A percentile compares a stretch with the other conserved stretches of the same genome.
phyloP scores from a whole-genome alignment of 768 basidiomycete species.

The Terana coerulea region DNA sequence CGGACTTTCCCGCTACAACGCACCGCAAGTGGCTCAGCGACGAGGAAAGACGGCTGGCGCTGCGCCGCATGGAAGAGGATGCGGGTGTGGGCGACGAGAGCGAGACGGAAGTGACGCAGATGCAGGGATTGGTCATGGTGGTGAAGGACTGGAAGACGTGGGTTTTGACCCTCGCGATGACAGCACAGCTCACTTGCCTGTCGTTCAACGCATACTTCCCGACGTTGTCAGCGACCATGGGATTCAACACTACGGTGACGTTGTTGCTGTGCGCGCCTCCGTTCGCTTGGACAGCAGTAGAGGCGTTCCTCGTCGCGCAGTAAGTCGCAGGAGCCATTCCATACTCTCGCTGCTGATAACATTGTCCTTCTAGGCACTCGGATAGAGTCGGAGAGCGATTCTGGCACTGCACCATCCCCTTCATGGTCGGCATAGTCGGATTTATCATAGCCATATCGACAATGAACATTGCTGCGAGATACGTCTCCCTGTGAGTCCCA shows the following conservation, averaged over 20 bases:
- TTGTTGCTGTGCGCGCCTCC: slow-evolving; percentile 78
- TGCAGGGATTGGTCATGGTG: slow-evolving; percentile 50
- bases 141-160: slow-evolving; percentile 80
- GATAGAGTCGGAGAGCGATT: slow-evolving; percentile 70
- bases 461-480: slow-evolving; percentile 57
- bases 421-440: slow-evolving; percentile 63
- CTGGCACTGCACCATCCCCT: slow-evolving; percentile 53
- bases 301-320: slow-evolving; percentile 51
- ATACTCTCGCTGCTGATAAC: background rate
- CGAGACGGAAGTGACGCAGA: slow-evolving; percentile 25
- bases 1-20: slow-evolving; percentile 66
- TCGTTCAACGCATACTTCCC: slow-evolving; percentile 82
- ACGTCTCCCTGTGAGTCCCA: slow-evolving; percentile 58
- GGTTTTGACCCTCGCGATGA: slow-evolving; percentile 68
- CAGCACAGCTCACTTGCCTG: slow-evolving; percentile 51
- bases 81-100: slow-evolving; percentile 48
- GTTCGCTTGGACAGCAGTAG: slow-evolving; percentile 57
- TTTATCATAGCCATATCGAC: slow-evolving; percentile 64
- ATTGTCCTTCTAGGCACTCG: slow-evolving; percentile 47
- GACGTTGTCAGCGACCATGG: slow-evolving; percentile 72
- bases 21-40: slow-evolving; percentile 59
- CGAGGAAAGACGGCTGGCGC: slow-evolving; percentile 53
- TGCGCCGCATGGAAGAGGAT: slow-evolving; percentile 61
- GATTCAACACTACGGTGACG: slow-evolving; percentile 56
- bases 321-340: slow-evolving; percentile 19